Evolutionary conservation across 805 yeast genomes (phyloP).

Genomic region (Yamadazyma insecticola): DNA sequence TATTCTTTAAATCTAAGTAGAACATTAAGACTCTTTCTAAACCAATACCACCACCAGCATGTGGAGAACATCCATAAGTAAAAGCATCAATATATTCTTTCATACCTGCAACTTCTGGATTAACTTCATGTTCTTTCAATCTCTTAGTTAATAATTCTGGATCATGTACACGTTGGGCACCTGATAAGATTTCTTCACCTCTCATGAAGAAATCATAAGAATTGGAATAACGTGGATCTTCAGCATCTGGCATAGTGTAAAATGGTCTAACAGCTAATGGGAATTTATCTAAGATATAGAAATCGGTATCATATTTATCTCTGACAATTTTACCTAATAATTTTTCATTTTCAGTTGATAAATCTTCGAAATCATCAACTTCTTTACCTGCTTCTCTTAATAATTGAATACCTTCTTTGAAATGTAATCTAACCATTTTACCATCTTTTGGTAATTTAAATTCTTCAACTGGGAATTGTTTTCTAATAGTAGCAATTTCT

Average conservation of each 20-base stretch:
- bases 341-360: constrained; percentile 92
- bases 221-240: constrained; percentile 89
- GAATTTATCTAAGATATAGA: constrained; percentile 96
- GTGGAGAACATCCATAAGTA: constrained; percentile 95
- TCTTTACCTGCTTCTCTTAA: constrained; percentile 83
- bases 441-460: constrained; percentile 92
- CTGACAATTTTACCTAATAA: constrained; percentile 85
- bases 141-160: constrained; percentile 76
- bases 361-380: constrained; percentile 84
- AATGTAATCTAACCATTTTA: constrained; percentile 85
- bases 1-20: constrained; percentile 93
- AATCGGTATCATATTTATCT: constrained; percentile 95
- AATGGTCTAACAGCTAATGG: constrained; percentile 96
- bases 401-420: constrained; percentile 86
- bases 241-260: constrained; percentile 98
- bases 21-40: constrained; percentile 98
- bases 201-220: constrained; percentile 99
- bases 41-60: constrained; percentile 99
- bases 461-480: constrained; percentile 96
- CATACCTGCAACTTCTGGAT: constrained; percentile 76
- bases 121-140: constrained; percentile 77
- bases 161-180: constrained; percentile 99
- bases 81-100: constrained; percentile 91
- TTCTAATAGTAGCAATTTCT: constrained; percentile 87
- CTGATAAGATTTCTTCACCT: constrained; percentile 99